Base-by-base conservation (phyloP, 495 filamentous ascomycete genomes). In the Friedmanniomyces endolithicus region DNA sequence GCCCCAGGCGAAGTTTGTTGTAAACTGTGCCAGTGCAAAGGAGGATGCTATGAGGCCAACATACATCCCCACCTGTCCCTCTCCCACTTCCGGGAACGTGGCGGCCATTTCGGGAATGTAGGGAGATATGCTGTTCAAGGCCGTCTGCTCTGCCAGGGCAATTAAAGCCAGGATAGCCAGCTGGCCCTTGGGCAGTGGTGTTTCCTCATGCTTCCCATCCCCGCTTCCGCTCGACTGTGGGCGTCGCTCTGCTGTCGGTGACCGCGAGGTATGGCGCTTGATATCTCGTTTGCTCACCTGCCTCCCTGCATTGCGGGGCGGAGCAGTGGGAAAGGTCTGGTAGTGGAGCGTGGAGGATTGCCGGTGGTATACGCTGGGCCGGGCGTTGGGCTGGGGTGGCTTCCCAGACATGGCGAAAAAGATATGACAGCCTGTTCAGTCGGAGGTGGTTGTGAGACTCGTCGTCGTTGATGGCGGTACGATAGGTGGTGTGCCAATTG, bases 1-100 rank as follows among this genome's bases (percentile, higher is more conserved):
- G 6, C 92, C 92, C 92, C 92, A 98, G 55, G 94, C 78, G 63
- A 95, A 87, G 63, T 94, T 95, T 4, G 92, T 95, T 1, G 80
- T 75, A 51, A 96, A 83, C 68, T 98, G 92, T 11, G 92, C 94
- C 29, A 94, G 70, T 6, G 92, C 92, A 69, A 97, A 98, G 0
- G 86, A 76, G 1, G 87, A 94, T 0, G 88, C 94, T 40, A 97
- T 83, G 40, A 85, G 70, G 23, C 92, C 92, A 16, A 96, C 90
- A 67, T 95, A 96, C 33, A 97, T 65, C 6, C 92, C 92, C 22
- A 88, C 85, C 54, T 86, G 71, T 0, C 71, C 74, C 23, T 73
- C 62, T 22, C 83, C 73, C 27, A 95, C 83, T 57, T 88, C 86
- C 3, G 87, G 85, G 61, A 98, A 97, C 7, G 78, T 81, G 11